phyloP scores from a whole-genome alignment of 129 eudicot species.

The Flaveria robusta region DNA sequence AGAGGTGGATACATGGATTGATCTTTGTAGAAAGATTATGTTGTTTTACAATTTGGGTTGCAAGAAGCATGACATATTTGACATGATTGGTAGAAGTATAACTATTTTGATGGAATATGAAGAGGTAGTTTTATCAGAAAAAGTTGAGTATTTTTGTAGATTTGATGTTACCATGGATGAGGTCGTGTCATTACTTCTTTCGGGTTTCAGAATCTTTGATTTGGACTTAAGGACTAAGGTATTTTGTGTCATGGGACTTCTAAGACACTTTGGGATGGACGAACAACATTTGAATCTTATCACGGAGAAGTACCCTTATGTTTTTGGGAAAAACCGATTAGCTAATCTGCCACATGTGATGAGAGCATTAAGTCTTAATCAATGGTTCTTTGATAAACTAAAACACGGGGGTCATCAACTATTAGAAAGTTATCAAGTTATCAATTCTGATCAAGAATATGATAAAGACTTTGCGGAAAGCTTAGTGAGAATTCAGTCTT shows the following conservation, averaged over 20 bases:
- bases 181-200: slow-evolving; percentile 52
- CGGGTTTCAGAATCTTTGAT: slow-evolving; percentile 36
- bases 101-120: slow-evolving; percentile 49
- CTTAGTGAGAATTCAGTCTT: slow-evolving; percentile 37
- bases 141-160: slow-evolving; percentile 54
- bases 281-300: slow-evolving; percentile 31
- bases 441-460: slow-evolving; percentile 40
- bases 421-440: slow-evolving; percentile 38
- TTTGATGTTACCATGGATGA: slow-evolving; percentile 52
- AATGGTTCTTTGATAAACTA: slow-evolving; percentile 63
- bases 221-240: slow-evolving; percentile 40
- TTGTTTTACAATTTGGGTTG: slow-evolving; percentile 62
- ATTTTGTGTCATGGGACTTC: slow-evolving; percentile 52
- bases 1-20: slow-evolving; percentile 55
- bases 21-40: slow-evolving; percentile 64
- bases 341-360: slow-evolving; percentile 62
- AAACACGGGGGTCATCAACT: slow-evolving; percentile 50
- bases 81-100: slow-evolving; percentile 51
- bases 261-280: slow-evolving; percentile 55
- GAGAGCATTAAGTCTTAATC: slow-evolving; percentile 63
- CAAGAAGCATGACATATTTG: slow-evolving; percentile 46
- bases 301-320: slow-evolving; percentile 46
- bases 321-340: slow-evolving; percentile 63
- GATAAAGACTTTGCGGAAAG: slow-evolving; percentile 48
- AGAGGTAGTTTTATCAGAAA: slow-evolving; percentile 47